Conservation (phyloP, 139 green algal genomes). For the Tetratostichococcus sp. region DNA sequence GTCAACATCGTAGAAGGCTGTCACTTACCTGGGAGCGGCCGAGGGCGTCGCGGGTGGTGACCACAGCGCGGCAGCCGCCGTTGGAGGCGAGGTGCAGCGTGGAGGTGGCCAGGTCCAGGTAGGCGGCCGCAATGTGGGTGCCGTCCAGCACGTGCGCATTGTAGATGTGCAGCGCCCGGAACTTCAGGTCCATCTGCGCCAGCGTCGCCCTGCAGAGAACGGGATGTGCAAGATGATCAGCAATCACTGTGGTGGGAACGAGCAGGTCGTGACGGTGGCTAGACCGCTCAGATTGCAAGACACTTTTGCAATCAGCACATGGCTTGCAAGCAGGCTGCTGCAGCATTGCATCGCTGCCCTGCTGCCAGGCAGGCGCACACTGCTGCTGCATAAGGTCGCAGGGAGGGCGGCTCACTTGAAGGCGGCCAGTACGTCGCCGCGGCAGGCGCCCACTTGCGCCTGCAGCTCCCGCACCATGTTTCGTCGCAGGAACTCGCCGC, state of each 20-base stretch:
- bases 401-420: neutral
- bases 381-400: no score
- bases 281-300: no score
- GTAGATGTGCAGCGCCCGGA: conserved; percentile 20
- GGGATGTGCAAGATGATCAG: no score
- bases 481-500: conserved; percentile 11
- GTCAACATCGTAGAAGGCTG: no score
- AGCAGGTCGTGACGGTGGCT: no score
- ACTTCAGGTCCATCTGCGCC: conserved; percentile 11
- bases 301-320: no score
- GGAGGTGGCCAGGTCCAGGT: conserved; percentile 12
- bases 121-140: conserved; percentile 12
- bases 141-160: conserved; percentile 20
- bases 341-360: no score
- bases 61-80: conserved; percentile 10
- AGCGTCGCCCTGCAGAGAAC: neutral
- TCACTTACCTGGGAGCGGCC: neutral
- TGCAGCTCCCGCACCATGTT: conserved; percentile 20
- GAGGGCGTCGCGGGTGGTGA: neutral
- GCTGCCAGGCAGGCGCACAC: no score
- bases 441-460: neutral
- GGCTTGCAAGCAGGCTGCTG: no score
- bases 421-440: neutral
- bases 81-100: conserved; percentile 13
- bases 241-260: no score